phyloP scores from a whole-genome alignment of 495 filamentous ascomycete genomes.

The Oidiodendron maius region DNA sequence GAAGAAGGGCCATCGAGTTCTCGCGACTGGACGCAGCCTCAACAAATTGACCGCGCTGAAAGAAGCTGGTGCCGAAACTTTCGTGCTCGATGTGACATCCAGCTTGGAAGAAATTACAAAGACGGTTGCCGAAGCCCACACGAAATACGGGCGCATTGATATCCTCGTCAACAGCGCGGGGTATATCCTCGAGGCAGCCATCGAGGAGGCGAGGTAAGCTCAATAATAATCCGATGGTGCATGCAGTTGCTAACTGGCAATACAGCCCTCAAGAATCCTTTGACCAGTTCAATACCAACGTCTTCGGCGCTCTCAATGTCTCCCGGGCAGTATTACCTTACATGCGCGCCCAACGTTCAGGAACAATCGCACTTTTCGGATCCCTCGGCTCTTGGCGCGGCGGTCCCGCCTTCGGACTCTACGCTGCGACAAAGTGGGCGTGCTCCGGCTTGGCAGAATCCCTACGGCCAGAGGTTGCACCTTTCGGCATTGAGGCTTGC shows the following conservation, averaged over 20 bases:
- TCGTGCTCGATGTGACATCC: slow-evolving; percentile 41
- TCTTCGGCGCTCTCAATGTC: slow-evolving; percentile 42
- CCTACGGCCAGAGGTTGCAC: slow-evolving; percentile 37
- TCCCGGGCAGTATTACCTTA: slow-evolving; percentile 25
- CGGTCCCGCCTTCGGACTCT: slow-evolving; percentile 33
- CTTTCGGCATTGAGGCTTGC: slow-evolving; percentile 37
- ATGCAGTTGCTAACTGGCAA: slow-evolving; percentile 1
- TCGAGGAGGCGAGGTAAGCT: slow-evolving; percentile 37
- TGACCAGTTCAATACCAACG: slow-evolving; percentile 37
- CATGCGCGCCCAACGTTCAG: not conserved
- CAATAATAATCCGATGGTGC: slow-evolving; percentile 31
- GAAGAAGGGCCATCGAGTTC: slow-evolving; percentile 49
- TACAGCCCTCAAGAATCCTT: slow-evolving; percentile 25
- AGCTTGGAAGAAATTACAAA: slow-evolving; percentile 27
- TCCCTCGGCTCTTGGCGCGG: slow-evolving; percentile 32
- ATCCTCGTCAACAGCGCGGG: slow-evolving; percentile 49
- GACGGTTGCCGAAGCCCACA: slow-evolving; percentile 33
- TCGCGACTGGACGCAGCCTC: slow-evolving; percentile 43
- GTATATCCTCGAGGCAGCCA: slow-evolving; percentile 27
- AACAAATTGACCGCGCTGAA: slow-evolving; percentile 27
- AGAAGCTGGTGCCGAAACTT: slow-evolving; percentile 29
- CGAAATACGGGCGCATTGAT: slow-evolving; percentile 38
- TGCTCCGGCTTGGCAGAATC: slow-evolving; percentile 28
- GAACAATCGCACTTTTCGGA: slow-evolving; percentile 16
- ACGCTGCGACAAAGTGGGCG: slow-evolving; percentile 45